Base-by-base conservation (phyloP, 75 land plant species). In the Selaginella tamariscina region DNA sequence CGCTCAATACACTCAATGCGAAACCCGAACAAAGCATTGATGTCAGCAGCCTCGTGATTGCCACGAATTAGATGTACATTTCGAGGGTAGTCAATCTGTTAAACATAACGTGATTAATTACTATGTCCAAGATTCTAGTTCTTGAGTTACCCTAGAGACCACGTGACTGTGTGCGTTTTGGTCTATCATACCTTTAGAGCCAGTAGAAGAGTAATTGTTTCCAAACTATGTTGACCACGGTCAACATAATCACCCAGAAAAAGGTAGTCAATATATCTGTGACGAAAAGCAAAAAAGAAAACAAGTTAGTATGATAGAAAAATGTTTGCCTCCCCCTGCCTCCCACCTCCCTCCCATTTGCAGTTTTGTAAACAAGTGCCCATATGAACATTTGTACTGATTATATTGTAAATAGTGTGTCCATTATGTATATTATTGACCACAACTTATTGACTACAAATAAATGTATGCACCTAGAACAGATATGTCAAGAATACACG, bases 1-100 rank as follows among this genome's bases (percentile, higher is more conserved):
- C 98, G 88, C 69, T 94, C 98, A 70, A 94, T 94, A 78, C 98
- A 94, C 75, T 94, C 98, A 67, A 87, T 89, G 29, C 98, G 79
- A 62, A 94, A 94, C 22, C 98, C 98, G 82, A 94, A 94, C 55
- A 94, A 79, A 0, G 98, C 98, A 83, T 94, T 94, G 44, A 94
- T 94, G 79, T 94, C 98, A 31, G 98, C 91, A 78, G 98, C 98
- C 71, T 94, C 98, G 78, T 94, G 98, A 56, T 94, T 94, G 32
- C 98, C 98, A 66, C 98, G 86, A 33, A 94, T 94, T 66, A 94
- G 77, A 82, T 94, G 98, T 56, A 94, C 86, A 79, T 94, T 90
- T 32, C 76, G 79, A 24, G 91, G 83, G 80, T 94, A 81, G 70
- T 94, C 98, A 78, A 90, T 85, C 98, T 94, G 80, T 23, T 55